phyloP scores from a whole-genome alignment of 1,139 yeast species.

The Pichia sp. region DNA sequence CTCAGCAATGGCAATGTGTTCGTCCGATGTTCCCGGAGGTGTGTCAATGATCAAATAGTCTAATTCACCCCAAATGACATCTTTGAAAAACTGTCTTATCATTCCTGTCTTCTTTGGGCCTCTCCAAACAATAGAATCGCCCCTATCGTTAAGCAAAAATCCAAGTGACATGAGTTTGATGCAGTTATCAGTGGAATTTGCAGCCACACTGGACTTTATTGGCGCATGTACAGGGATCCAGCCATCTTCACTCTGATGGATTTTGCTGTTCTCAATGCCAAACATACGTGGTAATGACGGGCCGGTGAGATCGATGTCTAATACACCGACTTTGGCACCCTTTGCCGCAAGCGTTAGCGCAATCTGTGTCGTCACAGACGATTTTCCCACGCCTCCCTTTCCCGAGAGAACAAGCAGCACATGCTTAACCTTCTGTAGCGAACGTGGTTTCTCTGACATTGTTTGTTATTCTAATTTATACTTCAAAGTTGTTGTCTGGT shows the following conservation, averaged over 20 bases:
- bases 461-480: too few relatives aligned
- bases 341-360: constrained; percentile 67
- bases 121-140: constrained; percentile 93
- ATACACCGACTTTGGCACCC: constrained; percentile 80
- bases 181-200: constrained; percentile 20
- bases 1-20: constrained; percentile 95
- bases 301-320: constrained; percentile 94
- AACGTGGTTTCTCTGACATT: constrained; percentile 36
- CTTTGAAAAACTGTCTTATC: constrained; percentile 88
- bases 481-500: too few relatives aligned
- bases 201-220: neutral
- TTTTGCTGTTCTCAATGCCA: constrained; percentile 75
- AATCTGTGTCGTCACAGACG: constrained; percentile 89
- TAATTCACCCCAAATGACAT: constrained; percentile 80
- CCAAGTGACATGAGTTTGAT: constrained; percentile 76
- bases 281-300: constrained; percentile 97
- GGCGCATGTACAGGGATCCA: constrained; percentile 79
- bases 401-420: constrained; percentile 80
- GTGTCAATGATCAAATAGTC: constrained; percentile 91
- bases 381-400: constrained; percentile 97
- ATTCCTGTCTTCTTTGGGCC: constrained; percentile 98
- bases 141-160: constrained; percentile 72
- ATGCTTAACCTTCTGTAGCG: constrained; percentile 62
- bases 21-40: constrained; percentile 99
- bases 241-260: constrained; percentile 71